Evolutionary conservation across 129 eudicot genomes (phyloP), one percentile per base, ranked within the genome.

Genomic region (Mikania micrantha): DNA sequence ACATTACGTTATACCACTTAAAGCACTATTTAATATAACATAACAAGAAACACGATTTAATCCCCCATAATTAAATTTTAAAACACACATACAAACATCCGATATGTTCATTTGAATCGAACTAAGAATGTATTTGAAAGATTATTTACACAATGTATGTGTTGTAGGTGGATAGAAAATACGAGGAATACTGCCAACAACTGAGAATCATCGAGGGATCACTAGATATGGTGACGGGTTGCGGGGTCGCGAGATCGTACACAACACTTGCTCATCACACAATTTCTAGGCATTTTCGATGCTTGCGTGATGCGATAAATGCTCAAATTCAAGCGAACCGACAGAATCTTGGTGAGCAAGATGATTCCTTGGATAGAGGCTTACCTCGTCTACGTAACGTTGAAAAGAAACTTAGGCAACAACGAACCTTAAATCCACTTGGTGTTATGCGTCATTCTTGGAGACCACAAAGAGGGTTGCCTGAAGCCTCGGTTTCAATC

Each of bases 381-480:
- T 66, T 91, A 38, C 88, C 94, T 36, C 96, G 98, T 28, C 85
- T 91, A 2, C 94, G 96, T 61, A 75, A 81, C 44, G 87, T 91
- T 25, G 98, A 91, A 54, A 92, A 85, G 70, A 85, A 88, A 25
- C 80, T 85, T 40, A 80, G 96, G 78, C 95, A 85, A 69, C 96
- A 85, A 73, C 66, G 87, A 45, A 77, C 81, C 10, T 78, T 87
- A 38, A 85, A 85, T 69, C 96, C 90, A 44, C 87, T 91, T 69
- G 98, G 98, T 27, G 72, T 80, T 9, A 64, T 78, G 80, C 77
- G 90, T 19, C 91, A 91, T 78, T 83, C 98, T 42, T 92, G 98
- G 98, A 85, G 98, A 67, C 98, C 98, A 10, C 98, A 92, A 71
- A 69, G 93, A 57, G 98, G 98, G 28, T 77, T 92, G 72, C 98